Evolutionary conservation across 2,329 filamentous ascomycete species (phyloP), one percentile per base, ranked within the genome.

Genomic region (Xylaria hypoxylon): DNA sequence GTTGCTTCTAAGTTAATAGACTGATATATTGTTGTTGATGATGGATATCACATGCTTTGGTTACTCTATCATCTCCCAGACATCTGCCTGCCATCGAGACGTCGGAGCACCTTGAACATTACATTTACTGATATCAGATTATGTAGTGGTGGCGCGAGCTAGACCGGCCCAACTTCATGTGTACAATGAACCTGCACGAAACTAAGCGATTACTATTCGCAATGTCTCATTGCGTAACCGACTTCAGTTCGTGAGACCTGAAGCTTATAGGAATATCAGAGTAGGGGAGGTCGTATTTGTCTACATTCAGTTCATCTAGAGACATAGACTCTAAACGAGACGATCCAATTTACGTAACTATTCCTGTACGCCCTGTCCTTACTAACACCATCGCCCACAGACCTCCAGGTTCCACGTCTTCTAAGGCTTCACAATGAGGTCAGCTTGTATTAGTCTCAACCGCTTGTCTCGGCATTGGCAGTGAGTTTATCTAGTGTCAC

Each of bases 181-280:
- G 68, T 69, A 13, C 42, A 61, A 48, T 68, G 72, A 11, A 73
- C 63, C 10, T 74, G 72, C 57, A 70, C 44, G 5, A 7, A 28
- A 26, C 48, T 38, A 28, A 72, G 71, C 57, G 53, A 62, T 22
- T 72, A 71, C 47, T 73, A 73, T 58, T 71, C 60, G 3, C 68
- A 72, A 59, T 72, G 68, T 19, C 11, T 71, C 13, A 28, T 40
- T 38, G n/a, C 13, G 15, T 44, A 33, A 38, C 5, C 15, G 8
- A 28, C n/a, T 3, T 10, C 10, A 3, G 13, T 50, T 24, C 13
- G 11, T 8, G 5, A 15, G 26, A 17, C 22, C 3, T 31, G 33
- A 26, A 26, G 13, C 11, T 2, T n/a, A 19, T 19, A 42, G 44
- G 51, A 50, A 33, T 22, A 8, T 38, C 17, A 6, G 45, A 28